Base-by-base conservation (phyloP, 306 rosid genomes). In the Trichosanthes truncata region DNA sequence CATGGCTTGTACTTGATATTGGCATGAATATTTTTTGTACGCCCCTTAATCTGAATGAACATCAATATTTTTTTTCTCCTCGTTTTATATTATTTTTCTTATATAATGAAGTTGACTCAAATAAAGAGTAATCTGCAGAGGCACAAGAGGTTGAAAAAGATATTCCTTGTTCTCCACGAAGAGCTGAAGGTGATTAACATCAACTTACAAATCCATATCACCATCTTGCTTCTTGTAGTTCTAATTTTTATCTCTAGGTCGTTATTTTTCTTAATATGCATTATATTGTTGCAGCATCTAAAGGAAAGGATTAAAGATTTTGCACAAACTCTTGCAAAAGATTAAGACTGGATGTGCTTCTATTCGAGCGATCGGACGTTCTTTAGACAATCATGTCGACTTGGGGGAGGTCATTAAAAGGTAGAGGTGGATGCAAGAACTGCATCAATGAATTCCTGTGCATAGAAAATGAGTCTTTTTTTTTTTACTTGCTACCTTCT, bases 151-250 rank as follows among this genome's bases (percentile, higher is more conserved):
- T 86, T 87, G 92, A 95, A 93, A 83, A 89, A 86, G 61, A 93
- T 95, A 89, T 95, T 95, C 84, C n/a, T 90, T 51, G 96, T 95
- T 84, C 91, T 95, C 76, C 97, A 95, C 63, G 80, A 83, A 80
- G 99, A 95, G 86, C 60, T 95, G 80, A 84, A 86, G 96, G 99
- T 93, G 79, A 84, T 85, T 80, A 45, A 84, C 66, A 60, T 36
- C 68, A 51, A 36, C 78, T 6, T 2, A 23, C 77, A 25, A 25
- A 23, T 72, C 77, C 63, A 51, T 66, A 41, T 66, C 33, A 66
- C 26, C 35, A 7, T 31, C 73, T 43, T 14, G 6, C 69, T n/a
- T 45, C n/a, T 0, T 60, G 25, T n/a, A 20, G 15, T 21, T 73
- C 18, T 31, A 41, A 38, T 53, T 56, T 5, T 38, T 52, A 17